Percentiles rank a stretch among this genome's conserved stretches.
phyloP scores from a whole-genome alignment of 1,284 basidiomycete species.

The Peniophora sp. region DNA sequence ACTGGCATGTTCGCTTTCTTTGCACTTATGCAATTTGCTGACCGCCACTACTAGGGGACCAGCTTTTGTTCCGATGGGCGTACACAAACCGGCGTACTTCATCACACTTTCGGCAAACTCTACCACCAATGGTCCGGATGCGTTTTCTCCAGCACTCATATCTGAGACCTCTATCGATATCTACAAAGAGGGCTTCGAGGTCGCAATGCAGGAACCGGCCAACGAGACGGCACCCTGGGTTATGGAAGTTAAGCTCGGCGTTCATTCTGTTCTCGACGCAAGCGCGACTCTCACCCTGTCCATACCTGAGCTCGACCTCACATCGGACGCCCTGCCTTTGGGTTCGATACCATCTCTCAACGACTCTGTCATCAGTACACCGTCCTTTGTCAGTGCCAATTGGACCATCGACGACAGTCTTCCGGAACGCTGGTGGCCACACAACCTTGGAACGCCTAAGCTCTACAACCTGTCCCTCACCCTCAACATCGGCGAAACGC shows the following conservation, averaged over 20 bases:
- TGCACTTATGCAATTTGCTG: not conserved
- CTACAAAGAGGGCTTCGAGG: slow-evolving; percentile 41
- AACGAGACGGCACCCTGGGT: slow-evolving; percentile 45
- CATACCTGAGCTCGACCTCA: slow-evolving; percentile 39
- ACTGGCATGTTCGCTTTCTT: slow-evolving; percentile 32
- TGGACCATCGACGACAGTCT: slow-evolving; percentile 38
- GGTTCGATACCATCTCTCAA: slow-evolving; percentile 17
- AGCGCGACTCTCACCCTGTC: slow-evolving; percentile 31
- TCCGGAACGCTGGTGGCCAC: slow-evolving; percentile 46
- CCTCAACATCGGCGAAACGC: slow-evolving; percentile 14
- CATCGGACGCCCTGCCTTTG: slow-evolving; percentile 19
- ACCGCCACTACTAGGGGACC: slow-evolving; percentile 34
- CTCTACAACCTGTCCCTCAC: slow-evolving; percentile 42
- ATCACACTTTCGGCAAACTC: slow-evolving; percentile 29
- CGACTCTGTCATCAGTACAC: slow-evolving; percentile 9
- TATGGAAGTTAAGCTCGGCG: slow-evolving; percentile 44
- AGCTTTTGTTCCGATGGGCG: slow-evolving; percentile 47
- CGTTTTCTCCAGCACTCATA: slow-evolving; percentile 32
- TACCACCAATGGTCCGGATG: slow-evolving; percentile 6
- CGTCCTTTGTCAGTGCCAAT: slow-evolving; percentile 27
- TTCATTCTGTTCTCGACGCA: slow-evolving; percentile 32
- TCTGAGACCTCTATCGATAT: slow-evolving; percentile 50
- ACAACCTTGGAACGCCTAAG: slow-evolving; percentile 45
- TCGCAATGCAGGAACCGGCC: slow-evolving; percentile 22
- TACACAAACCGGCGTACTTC: slow-evolving; percentile 46